Percentiles rank a stretch among this genome's conserved stretches.
These are phyloP conservation scores for Abortiporus biennis DNA, from an alignment of 1,284 basidiomycete genomes.

Conservation along the genomic window DNA sequence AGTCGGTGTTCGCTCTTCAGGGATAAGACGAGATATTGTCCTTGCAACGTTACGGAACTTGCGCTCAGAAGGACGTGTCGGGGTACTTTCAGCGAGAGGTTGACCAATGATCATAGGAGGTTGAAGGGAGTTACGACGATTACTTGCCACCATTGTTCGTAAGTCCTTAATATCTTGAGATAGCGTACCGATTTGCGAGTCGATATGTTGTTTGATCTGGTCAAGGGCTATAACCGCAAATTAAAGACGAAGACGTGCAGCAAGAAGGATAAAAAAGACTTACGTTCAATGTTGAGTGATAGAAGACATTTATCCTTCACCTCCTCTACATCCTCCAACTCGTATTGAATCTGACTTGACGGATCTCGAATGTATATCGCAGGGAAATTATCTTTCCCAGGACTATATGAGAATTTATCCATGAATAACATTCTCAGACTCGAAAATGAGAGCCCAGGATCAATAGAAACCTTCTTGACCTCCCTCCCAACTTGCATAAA, in stretches of 20 bases:
- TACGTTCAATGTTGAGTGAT: slow-evolving; percentile 95
- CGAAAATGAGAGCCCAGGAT: slow-evolving; percentile 65
- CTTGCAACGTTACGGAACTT: slow-evolving; percentile 69
- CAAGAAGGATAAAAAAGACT: slow-evolving; percentile 29
- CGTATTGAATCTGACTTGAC: slow-evolving; percentile 88
- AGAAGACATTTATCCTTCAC: slow-evolving; percentile 84
- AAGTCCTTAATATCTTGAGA: slow-evolving; percentile 92
- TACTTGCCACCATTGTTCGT: slow-evolving; percentile 55
- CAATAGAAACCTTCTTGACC: slow-evolving; percentile 83
- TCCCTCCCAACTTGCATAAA: slow-evolving; percentile 91
- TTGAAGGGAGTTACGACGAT: slow-evolving; percentile 38
- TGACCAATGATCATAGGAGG: slow-evolving; percentile 41
- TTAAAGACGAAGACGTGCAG: neutral
- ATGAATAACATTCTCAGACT: slow-evolving; percentile 85
- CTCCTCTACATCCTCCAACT: slow-evolving; percentile 94
- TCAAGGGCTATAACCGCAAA: slow-evolving; percentile 76
- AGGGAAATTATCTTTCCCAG: slow-evolving; percentile 90
- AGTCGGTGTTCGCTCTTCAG: slow-evolving; percentile 22
- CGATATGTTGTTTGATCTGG: slow-evolving; percentile 98
- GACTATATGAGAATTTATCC: slow-evolving; percentile 93
- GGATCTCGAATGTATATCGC: slow-evolving; percentile 94
- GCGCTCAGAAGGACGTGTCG: slow-evolving; percentile 62
- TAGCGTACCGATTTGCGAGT: slow-evolving; percentile 80
- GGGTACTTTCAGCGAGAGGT: slow-evolving; percentile 54
- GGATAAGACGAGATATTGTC: slow-evolving; percentile 59